Percentiles rank a stretch among this genome's conserved stretches.
Evolutionary conservation across 305 asterid genomes (phyloP).

Genomic region (Fraxinus velutina): DNA sequence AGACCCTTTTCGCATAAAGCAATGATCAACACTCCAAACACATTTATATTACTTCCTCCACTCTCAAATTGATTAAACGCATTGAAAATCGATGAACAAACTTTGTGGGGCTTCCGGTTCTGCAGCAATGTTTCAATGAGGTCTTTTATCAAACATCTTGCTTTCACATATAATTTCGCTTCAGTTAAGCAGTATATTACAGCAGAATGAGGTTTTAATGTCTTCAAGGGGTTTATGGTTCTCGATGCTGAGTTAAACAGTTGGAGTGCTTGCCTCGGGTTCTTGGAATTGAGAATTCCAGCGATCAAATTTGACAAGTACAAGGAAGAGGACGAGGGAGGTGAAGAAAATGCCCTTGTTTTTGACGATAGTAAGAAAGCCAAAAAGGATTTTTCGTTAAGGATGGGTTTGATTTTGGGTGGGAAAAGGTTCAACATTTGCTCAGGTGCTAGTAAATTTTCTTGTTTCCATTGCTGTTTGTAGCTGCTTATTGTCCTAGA

Average conservation of each 20-base stretch:
- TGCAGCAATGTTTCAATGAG: constrained; percentile 50
- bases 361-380: constrained; percentile 28
- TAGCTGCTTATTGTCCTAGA: background rate
- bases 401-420: constrained; percentile 34
- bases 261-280: constrained; percentile 46
- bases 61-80: constrained; percentile 36
- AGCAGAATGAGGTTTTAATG: constrained; percentile 58
- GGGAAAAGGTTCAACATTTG: constrained; percentile 46
- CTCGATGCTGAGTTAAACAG: constrained; percentile 49
- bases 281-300: constrained; percentile 52
- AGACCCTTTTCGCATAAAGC: constrained; percentile 67
- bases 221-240: constrained; percentile 38
- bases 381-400: constrained; percentile 14
- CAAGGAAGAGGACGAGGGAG: constrained; percentile 36
- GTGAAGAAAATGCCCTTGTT: constrained; percentile 20
- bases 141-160: constrained; percentile 77
- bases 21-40: constrained; percentile 57
- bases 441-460: constrained; percentile 23
- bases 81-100: constrained; percentile 54
- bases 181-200: constrained; percentile 29
- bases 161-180: constrained; percentile 46
- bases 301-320: constrained; percentile 39
- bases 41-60: constrained; percentile 24
- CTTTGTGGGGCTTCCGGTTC: constrained; percentile 45
- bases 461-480: background rate